Evolutionary conservation across 352 stramenopile species (phyloP).

Genomic region (Pythium plurisporium): DNA sequence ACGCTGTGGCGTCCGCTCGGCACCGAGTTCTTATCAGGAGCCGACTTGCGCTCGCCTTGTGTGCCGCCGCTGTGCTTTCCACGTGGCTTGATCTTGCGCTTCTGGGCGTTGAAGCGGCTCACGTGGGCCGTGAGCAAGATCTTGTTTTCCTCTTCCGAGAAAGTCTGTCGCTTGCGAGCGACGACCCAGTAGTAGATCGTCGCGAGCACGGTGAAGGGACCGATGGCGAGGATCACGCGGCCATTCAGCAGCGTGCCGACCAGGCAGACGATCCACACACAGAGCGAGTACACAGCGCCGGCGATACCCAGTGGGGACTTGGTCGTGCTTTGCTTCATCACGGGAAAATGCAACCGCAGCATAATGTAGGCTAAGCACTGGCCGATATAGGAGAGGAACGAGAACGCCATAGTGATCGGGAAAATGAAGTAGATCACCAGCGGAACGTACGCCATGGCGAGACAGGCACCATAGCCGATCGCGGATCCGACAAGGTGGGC

Average conservation of each 20-base stretch:
- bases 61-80: too few relatives aligned
- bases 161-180: slow-evolving; percentile 25
- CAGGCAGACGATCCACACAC: slow-evolving; percentile 26
- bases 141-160: slow-evolving; percentile 30
- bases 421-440: slow-evolving; percentile 21
- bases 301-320: slow-evolving; percentile 24
- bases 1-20: too few relatives aligned
- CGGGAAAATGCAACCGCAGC: slow-evolving; percentile 18
- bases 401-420: slow-evolving; percentile 24
- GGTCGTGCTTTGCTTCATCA: slow-evolving; percentile 18
- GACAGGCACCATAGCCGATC: slow-evolving; percentile 22
- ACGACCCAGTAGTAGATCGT: slow-evolving; percentile 27
- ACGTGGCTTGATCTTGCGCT: slow-evolving; percentile 11
- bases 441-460: slow-evolving; percentile 23
- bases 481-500: slow-evolving; percentile 20
- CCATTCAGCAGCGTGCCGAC: slow-evolving; percentile 18
- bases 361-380: slow-evolving; percentile 36
- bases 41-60: too few relatives aligned
- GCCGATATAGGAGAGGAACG: slow-evolving; percentile 23
- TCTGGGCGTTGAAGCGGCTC: slow-evolving; percentile 21
- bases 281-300: slow-evolving; percentile 26
- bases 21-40: too few relatives aligned
- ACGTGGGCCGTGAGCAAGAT: slow-evolving; percentile 32
- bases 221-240: slow-evolving; percentile 13
- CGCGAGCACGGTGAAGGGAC: slow-evolving; percentile 4